phyloP scores from a whole-genome alignment of 2,329 filamentous ascomycete genomes.

The Sporothrix brunneoviolacea region DNA sequence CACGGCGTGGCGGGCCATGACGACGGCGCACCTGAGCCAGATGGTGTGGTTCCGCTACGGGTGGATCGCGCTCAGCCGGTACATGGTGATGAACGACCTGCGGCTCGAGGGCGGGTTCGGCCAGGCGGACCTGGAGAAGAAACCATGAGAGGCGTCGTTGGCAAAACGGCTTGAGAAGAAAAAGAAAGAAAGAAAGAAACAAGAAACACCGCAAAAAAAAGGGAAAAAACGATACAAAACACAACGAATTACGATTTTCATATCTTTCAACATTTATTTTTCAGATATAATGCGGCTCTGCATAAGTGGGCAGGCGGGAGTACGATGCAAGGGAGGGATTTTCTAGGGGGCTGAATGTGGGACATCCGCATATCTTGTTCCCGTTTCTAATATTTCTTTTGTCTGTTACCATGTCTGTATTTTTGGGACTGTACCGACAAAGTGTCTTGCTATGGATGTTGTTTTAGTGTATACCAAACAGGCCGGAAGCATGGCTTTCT shows the following conservation, averaged over 20 bases:
- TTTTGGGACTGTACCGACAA: too few relatives aligned
- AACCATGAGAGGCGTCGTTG: neutral
- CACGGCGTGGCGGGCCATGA: conserved; percentile 79
- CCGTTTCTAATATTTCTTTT: too few relatives aligned
- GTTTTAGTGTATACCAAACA: too few relatives aligned
- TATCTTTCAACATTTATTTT: neutral
- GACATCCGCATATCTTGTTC: too few relatives aligned
- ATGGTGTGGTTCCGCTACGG: conserved; percentile 99
- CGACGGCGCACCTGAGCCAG: conserved; percentile 81
- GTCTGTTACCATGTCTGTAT: too few relatives aligned
- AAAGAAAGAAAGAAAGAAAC: neutral
- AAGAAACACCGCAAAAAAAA: neutral
- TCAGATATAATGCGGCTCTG: neutral
- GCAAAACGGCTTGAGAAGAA: neutral
- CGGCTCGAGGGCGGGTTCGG: conserved; percentile 39
- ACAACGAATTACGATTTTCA: conserved; percentile 1
- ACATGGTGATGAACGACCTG: conserved; percentile 94
- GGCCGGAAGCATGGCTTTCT: too few relatives aligned
- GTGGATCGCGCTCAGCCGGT: conserved; percentile 85
- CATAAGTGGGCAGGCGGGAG: too few relatives aligned
- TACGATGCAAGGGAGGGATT: neutral
- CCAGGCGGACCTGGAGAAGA: conserved; percentile 2
- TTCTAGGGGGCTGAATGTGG: too few relatives aligned
- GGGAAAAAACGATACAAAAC: neutral
- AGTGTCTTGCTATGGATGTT: too few relatives aligned